Conservation (phyloP, 2,329 filamentous ascomycete genomes). For the Ilyonectria sp. region DNA sequence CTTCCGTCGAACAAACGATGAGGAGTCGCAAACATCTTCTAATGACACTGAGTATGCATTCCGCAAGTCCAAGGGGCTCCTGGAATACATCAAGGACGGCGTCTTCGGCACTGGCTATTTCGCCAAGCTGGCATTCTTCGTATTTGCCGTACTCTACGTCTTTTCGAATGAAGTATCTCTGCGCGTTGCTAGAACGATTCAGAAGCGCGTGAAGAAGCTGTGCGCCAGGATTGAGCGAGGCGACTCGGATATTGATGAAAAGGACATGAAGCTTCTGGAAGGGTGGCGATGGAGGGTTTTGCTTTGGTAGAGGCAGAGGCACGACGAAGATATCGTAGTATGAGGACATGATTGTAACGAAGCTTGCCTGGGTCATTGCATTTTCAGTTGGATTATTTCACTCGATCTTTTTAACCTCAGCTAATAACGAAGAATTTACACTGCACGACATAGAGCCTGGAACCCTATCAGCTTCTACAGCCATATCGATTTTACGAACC, state of each 20-base stretch:
- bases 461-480: neutral
- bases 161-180: constrained; percentile 73
- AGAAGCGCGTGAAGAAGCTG: constrained; percentile 65
- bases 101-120: constrained; percentile 61
- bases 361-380: constrained; percentile 41
- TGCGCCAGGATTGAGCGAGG: constrained; percentile 63
- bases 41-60: constrained; percentile 74
- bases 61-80: constrained; percentile 63
- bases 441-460: constrained; percentile 4
- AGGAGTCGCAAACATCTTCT: constrained; percentile 54
- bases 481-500: neutral
- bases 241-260: constrained; percentile 61
- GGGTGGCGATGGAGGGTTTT: constrained; percentile 73
- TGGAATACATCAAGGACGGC: constrained; percentile 64
- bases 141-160: constrained; percentile 71
- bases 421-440: constrained; percentile 11
- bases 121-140: constrained; percentile 67
- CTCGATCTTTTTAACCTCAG: constrained; percentile 5
- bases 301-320: constrained; percentile 56
- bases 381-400: constrained; percentile 33
- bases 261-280: constrained; percentile 64
- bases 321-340: constrained; percentile 43
- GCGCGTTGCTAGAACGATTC: constrained; percentile 67
- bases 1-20: constrained; percentile 62
- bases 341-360: constrained; percentile 52